phyloP scores from a whole-genome alignment of 441 rosid genomes.

The Arabidopsis lyrata region DNA sequence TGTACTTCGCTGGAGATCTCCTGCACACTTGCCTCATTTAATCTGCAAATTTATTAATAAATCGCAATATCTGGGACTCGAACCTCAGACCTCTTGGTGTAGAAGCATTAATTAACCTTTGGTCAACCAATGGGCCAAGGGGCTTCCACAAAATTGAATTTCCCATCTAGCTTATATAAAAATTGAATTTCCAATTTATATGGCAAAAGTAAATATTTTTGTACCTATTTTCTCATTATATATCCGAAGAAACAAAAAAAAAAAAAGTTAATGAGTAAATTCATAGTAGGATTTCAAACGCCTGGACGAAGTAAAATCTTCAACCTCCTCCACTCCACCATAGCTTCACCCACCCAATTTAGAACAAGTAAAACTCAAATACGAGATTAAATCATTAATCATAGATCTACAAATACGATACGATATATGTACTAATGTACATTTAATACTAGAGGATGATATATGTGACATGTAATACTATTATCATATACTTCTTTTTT shows the following conservation, averaged over 20 bases:
- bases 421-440: neutral
- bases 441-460: neutral
- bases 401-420: neutral
- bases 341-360: slow-evolving; percentile 12
- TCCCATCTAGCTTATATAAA: too few species aligned
- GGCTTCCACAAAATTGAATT: too few species aligned
- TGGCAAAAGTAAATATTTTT: too few species aligned
- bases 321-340: slow-evolving; percentile 22
- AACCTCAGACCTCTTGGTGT: too few species aligned
- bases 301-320: neutral
- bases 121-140: too few species aligned
- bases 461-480: neutral
- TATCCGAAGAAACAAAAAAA: neutral
- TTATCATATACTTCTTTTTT: neutral
- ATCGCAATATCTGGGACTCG: too few species aligned
- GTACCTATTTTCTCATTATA: neutral
- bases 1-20: too few species aligned
- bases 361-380: neutral
- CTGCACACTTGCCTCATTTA: too few species aligned
- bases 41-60: too few species aligned
- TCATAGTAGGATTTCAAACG: neutral
- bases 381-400: too few species aligned
- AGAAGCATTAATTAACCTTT: too few species aligned
- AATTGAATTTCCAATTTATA: too few species aligned
- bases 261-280: neutral